Conservation (phyloP, 176 grass and related monocot genomes). For the Bonia amplexicaulis region DNA sequence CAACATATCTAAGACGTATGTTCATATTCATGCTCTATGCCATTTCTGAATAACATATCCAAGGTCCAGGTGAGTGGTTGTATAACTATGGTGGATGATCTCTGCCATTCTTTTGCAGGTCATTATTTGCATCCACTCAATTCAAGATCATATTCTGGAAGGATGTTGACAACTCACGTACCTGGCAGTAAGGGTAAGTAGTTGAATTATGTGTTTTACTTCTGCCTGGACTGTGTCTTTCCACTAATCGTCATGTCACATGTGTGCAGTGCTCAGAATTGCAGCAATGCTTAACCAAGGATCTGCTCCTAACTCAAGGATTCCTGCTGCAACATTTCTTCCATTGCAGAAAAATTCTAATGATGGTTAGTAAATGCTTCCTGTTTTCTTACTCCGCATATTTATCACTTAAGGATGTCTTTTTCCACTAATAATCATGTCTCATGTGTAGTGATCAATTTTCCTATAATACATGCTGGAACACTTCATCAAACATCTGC, state of each 20-base stretch:
- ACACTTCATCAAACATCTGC: not conserved
- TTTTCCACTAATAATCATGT: constrained; percentile 1
- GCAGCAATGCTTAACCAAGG: not conserved
- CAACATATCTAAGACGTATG: not conserved
- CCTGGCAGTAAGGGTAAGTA: not conserved
- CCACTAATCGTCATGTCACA: not conserved
- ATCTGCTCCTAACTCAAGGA: constrained; percentile 2
- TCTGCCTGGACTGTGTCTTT: not conserved
- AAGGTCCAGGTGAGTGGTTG: not conserved
- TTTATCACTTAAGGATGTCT: not conserved
- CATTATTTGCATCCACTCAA: not conserved
- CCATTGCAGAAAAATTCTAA: not conserved
- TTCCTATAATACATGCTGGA: not conserved
- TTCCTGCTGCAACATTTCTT: not conserved
- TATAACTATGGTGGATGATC: not conserved
- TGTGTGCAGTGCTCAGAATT: constrained; percentile 3
- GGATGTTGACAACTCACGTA: not conserved
- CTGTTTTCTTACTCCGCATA: not conserved
- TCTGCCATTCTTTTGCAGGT: not conserved
- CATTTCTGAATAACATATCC: not conserved
- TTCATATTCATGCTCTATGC: not conserved
- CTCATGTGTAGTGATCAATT: constrained; percentile 8
- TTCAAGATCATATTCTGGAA: constrained; percentile 16
- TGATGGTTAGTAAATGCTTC: constrained; percentile 16
- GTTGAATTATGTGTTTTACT: not conserved